These are phyloP conservation scores for Acer campestre DNA, from an alignment of 345 rosid species.

Conservation along the genomic window DNA sequence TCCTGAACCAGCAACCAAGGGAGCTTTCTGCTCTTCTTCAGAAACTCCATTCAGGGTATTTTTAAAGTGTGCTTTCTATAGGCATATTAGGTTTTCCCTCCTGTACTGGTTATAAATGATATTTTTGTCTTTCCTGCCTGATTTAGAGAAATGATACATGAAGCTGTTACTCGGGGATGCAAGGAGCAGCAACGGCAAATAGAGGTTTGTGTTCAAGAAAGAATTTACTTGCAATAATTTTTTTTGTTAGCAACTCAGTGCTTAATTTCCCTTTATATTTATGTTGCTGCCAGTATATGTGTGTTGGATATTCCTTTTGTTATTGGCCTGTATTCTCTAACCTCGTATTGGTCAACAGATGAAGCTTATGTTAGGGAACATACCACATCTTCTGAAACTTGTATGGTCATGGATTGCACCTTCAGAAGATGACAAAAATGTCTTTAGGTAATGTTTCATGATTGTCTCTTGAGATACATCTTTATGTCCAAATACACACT, in stretches of 20 bases:
- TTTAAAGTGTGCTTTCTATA: slow-evolving; percentile 10
- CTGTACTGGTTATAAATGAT: slow-evolving; percentile 12
- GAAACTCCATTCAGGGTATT: slow-evolving; percentile 93
- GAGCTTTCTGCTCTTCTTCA: slow-evolving; percentile 89
- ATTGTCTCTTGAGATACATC: background rate
- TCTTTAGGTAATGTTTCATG: slow-evolving; percentile 60
- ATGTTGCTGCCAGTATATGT: background rate
- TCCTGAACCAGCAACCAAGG: slow-evolving; percentile 90
- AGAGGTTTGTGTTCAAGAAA: slow-evolving; percentile 50
- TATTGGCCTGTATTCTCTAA: slow-evolving; percentile 19
- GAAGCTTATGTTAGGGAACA: slow-evolving; percentile 92
- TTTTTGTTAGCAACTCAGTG: background rate
- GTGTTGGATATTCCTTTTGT: background rate
- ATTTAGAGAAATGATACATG: slow-evolving; percentile 83
- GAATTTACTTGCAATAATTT: slow-evolving; percentile 2
- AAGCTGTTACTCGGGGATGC: slow-evolving; percentile 84
- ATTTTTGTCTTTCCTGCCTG: slow-evolving; percentile 17
- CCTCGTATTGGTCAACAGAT: slow-evolving; percentile 51
- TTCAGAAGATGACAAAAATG: slow-evolving; percentile 75
- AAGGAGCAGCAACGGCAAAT: slow-evolving; percentile 97
- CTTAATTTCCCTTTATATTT: background rate
- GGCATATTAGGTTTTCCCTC: background rate
- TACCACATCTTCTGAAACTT: slow-evolving; percentile 84
- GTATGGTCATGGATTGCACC: slow-evolving; percentile 98
- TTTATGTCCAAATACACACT: background rate